Evolutionary conservation across 2,329 filamentous ascomycete genomes (phyloP), one percentile per base, ranked within the genome.

Genomic region (Fusarium sp.): DNA sequence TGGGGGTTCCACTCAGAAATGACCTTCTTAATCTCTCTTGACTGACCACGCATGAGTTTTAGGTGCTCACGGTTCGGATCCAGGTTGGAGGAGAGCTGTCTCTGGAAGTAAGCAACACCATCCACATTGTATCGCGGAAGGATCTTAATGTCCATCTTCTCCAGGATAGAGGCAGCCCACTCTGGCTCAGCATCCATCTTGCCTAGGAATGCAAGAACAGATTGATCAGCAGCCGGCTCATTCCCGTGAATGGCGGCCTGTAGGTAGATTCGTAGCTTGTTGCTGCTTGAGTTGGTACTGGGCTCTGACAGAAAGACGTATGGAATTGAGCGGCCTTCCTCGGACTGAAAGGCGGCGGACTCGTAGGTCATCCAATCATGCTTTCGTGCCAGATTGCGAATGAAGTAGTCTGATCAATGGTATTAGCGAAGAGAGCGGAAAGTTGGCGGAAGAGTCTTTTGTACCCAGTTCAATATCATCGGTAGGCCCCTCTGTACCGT

Each of bases 91-190:
- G 63, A 46, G 3, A 67, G 23, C 1, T 67, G 50, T 7, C 65
- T 34, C 31, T 67, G 65, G 18, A 67, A 67, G 7, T 67, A 67
- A 3, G 51, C 46, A 23, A 67, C 65, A 0, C 65, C 65, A 7
- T 67, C 65, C 0, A 63, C 51, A 0, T 67, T 67, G 7, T 67
- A 67, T 0, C 65, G 19, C 2, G 65, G 65, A 2, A 67, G 65
- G 6, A 67, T 45, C 21, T 52, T 63, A 5, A 67, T 67, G 4
- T 67, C 63, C 57, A 67, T 58, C 16, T 67, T 67, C 7, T 58
- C 65, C 8, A 67, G 44, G 2, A 67, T 43, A 1, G 50, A 45
- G 1, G 12, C n/a, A 1, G 65, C 52, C 63, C 63, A 67, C 0
- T n/a, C 7, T 3, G 51, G 63, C 1, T 67, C 52, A 1, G 65